phyloP scores from a whole-genome alignment of 768 basidiomycete genomes.

The Auriscalpium orientale region DNA sequence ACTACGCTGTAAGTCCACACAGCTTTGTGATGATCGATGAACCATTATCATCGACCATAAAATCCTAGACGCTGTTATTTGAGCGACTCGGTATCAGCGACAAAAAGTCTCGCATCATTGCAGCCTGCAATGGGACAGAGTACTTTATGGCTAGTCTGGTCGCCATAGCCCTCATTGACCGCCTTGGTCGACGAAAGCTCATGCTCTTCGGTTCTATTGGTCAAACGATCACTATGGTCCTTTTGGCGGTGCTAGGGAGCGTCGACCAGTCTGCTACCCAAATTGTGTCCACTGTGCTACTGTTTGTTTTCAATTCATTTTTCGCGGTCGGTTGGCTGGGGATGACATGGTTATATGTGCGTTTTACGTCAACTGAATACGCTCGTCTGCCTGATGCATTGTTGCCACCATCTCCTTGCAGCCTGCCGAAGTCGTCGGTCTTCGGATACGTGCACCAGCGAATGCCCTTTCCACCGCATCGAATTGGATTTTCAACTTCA shows the following conservation, averaged over 20 bases:
- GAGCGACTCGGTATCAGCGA: constrained; percentile 52
- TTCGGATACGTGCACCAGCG: constrained; percentile 55
- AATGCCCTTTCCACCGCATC: constrained; percentile 53
- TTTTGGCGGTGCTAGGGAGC: constrained; percentile 52
- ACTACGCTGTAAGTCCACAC: constrained; percentile 17
- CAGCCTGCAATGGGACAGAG: constrained; percentile 65
- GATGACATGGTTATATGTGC: constrained; percentile 64
- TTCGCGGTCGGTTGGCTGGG: constrained; percentile 67
- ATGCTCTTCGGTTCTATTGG: constrained; percentile 67
- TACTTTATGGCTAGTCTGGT: constrained; percentile 65
- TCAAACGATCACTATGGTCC: constrained; percentile 48
- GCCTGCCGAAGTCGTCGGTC: constrained; percentile 60
- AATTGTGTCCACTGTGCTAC: constrained; percentile 42
- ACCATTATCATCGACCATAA: not conserved
- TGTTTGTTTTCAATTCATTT: constrained; percentile 68
- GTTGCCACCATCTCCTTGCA: constrained; percentile 14
- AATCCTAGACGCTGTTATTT: constrained; percentile 39
- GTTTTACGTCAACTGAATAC: too few species aligned
- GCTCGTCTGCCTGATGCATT: too few species aligned
- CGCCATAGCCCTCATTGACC: constrained; percentile 66
- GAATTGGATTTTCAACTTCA: constrained; percentile 52
- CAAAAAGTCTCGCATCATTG: constrained; percentile 51
- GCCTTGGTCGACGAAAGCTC: constrained; percentile 62
- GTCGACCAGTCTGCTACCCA: constrained; percentile 40
- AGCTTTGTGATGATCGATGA: constrained; percentile 19